Conservation (phyloP, 1,139 yeast genomes). For the Candida labiduridarum region DNA sequence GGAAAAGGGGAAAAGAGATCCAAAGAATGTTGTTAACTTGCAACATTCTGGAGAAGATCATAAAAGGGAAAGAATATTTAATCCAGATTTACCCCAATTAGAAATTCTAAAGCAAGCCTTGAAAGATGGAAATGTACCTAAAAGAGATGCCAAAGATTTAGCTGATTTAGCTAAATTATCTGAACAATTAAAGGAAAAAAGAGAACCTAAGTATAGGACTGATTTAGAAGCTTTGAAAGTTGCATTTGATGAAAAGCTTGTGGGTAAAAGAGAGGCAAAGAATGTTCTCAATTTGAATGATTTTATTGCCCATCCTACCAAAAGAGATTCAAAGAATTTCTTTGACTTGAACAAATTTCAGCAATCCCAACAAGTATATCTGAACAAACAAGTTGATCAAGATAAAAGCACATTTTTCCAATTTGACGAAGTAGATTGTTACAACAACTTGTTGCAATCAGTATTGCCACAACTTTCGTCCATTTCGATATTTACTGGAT, state of each 20-base stretch:
- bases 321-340: slow-evolving; percentile 24
- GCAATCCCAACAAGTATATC: slow-evolving; percentile 8
- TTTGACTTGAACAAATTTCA: slow-evolving; percentile 15
- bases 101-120: slow-evolving; percentile 8
- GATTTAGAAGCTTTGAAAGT: slow-evolving; percentile 15
- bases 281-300: slow-evolving; percentile 23
- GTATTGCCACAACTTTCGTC: slow-evolving; percentile 45
- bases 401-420: slow-evolving; percentile 7
- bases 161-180: slow-evolving; percentile 13
- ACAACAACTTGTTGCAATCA: slow-evolving; percentile 28
- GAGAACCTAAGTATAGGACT: slow-evolving; percentile 24
- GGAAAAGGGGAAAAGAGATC: background rate
- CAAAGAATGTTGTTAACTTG: slow-evolving; percentile 20
- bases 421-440: slow-evolving; percentile 15
- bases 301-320: slow-evolving; percentile 12
- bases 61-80: background rate
- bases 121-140: slow-evolving; percentile 8
- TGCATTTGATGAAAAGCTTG: slow-evolving; percentile 1
- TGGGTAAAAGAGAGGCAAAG: slow-evolving; percentile 22
- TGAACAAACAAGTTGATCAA: slow-evolving; percentile 8
- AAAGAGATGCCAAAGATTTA: slow-evolving; percentile 25
- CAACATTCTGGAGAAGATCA: background rate
- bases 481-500: slow-evolving; percentile 56
- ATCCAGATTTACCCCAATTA: slow-evolving; percentile 15
- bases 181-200: slow-evolving; percentile 14